These are phyloP conservation scores for Graphiopsis chlorocephala DNA, from an alignment of 2,329 filamentous ascomycete species.

Conservation along the genomic window DNA sequence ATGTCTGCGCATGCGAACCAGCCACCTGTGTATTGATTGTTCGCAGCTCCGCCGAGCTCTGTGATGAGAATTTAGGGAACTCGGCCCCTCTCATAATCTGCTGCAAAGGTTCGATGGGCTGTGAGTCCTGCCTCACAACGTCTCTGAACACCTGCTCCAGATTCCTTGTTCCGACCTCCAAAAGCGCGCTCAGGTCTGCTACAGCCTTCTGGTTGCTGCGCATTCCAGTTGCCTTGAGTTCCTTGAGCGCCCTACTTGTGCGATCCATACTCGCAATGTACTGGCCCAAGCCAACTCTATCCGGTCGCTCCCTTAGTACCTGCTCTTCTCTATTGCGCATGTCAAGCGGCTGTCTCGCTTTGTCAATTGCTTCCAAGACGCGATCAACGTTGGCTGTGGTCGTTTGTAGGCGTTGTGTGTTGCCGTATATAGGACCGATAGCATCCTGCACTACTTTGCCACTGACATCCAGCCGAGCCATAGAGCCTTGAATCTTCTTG, in stretches of 20 bases:
- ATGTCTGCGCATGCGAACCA: slow-evolving; percentile 26
- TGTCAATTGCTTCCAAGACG: slow-evolving; percentile 82
- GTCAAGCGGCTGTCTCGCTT: slow-evolving; percentile 84
- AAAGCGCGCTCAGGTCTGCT: slow-evolving; percentile 70
- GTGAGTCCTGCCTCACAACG: slow-evolving; percentile 73
- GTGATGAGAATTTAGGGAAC: slow-evolving; percentile 77
- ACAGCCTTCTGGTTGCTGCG: slow-evolving; percentile 89
- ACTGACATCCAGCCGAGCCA: slow-evolving; percentile 78
- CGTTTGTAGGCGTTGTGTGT: slow-evolving; percentile 85
- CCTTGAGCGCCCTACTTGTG: slow-evolving; percentile 75
- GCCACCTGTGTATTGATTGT: slow-evolving; percentile 64
- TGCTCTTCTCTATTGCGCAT: slow-evolving; percentile 88
- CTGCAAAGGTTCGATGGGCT: slow-evolving; percentile 81
- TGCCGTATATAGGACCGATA: slow-evolving; percentile 86
- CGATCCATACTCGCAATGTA: slow-evolving; percentile 90
- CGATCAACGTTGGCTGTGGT: slow-evolving; percentile 85
- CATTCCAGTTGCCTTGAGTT: slow-evolving; percentile 87
- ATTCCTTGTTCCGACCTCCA: slow-evolving; percentile 76
- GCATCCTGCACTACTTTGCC: slow-evolving; percentile 90
- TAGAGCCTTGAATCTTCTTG: slow-evolving; percentile 89
- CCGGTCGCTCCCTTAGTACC: slow-evolving; percentile 76
- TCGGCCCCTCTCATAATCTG: slow-evolving; percentile 77
- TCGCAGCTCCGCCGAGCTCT: slow-evolving; percentile 71
- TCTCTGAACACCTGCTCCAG: slow-evolving; percentile 82
- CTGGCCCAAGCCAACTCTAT: slow-evolving; percentile 74